phyloP scores from a whole-genome alignment of 345 rosid genomes.

The Salix caprea region DNA sequence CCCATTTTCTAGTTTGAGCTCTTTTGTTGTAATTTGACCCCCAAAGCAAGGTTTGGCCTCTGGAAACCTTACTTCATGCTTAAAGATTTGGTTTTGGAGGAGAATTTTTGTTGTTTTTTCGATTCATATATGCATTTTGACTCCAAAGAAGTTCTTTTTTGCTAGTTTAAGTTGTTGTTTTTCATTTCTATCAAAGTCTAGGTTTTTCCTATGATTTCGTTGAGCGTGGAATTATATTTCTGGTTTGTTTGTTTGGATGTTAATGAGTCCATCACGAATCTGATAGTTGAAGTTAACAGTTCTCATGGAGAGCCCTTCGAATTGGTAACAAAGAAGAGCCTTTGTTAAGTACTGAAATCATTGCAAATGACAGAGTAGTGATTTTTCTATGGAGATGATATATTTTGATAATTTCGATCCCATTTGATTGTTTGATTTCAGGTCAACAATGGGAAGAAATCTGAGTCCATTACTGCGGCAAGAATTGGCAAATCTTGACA shows the following conservation, averaged over 20 bases:
- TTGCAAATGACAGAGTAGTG: neutral
- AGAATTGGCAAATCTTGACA: slow-evolving; percentile 81
- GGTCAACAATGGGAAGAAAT: slow-evolving; percentile 59
- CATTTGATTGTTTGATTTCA: slow-evolving; percentile 16
- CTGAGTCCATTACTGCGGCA: slow-evolving; percentile 60
- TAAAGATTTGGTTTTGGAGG: neutral
- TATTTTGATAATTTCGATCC: neutral
- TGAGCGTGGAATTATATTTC: neutral
- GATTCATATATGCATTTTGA: neutral
- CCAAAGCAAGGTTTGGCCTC: neutral
- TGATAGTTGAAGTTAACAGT: neutral
- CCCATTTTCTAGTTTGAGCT: neutral
- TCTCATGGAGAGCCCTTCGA: neutral
- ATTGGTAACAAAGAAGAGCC: neutral
- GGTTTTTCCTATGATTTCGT: neutral
- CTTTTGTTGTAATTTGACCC: neutral
- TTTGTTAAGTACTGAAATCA: neutral
- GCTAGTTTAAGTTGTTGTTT: neutral
- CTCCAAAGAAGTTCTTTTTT: neutral
- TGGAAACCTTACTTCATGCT: neutral
- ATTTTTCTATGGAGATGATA: neutral
- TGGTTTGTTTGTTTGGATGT: neutral
- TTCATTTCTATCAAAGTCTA: neutral
- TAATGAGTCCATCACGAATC: neutral
- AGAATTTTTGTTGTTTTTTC: neutral